Evolutionary conservation across 257 asterid species (phyloP).

Genomic region (Penstemon newberryi): DNA sequence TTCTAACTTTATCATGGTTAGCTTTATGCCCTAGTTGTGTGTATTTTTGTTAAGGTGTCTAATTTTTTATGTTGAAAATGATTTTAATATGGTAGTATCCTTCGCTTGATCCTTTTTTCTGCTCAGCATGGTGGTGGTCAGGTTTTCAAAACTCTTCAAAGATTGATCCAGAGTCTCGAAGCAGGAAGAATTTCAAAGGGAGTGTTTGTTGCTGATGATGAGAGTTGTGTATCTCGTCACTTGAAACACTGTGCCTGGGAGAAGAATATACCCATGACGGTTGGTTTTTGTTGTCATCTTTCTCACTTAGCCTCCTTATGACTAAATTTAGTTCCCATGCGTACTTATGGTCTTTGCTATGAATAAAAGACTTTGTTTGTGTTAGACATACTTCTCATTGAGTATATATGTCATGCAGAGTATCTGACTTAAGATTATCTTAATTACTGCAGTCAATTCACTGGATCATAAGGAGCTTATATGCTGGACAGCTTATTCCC

Average conservation of each 20-base stretch:
- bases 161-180: conserved; percentile 59
- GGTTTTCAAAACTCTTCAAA: conserved; percentile 64
- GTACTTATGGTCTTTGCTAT: neutral
- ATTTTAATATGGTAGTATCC: conserved; percentile 15
- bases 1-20: too few species aligned
- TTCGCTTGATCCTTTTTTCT: conserved; percentile 26
- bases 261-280: conserved; percentile 58
- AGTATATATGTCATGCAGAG: neutral
- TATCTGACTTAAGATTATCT: conserved; percentile 21
- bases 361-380: neutral
- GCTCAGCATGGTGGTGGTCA: conserved; percentile 81
- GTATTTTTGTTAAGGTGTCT: neutral
- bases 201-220: conserved; percentile 56
- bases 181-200: conserved; percentile 53
- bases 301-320: neutral
- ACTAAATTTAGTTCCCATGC: too few species aligned
- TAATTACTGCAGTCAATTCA: conserved; percentile 59
- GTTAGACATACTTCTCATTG: neutral
- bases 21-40: too few species aligned
- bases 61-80: conserved; percentile 18
- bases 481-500: conserved; percentile 59
- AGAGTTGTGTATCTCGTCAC: conserved; percentile 63
- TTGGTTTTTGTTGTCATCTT: conserved; percentile 36
- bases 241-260: conserved; percentile 72
- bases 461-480: conserved; percentile 75